Percentiles rank a stretch among this genome's conserved stretches.
These are phyloP conservation scores for Neopestalotiopsis rosae DNA, from an alignment of 2,329 filamentous ascomycete genomes.

Conservation along the genomic window DNA sequence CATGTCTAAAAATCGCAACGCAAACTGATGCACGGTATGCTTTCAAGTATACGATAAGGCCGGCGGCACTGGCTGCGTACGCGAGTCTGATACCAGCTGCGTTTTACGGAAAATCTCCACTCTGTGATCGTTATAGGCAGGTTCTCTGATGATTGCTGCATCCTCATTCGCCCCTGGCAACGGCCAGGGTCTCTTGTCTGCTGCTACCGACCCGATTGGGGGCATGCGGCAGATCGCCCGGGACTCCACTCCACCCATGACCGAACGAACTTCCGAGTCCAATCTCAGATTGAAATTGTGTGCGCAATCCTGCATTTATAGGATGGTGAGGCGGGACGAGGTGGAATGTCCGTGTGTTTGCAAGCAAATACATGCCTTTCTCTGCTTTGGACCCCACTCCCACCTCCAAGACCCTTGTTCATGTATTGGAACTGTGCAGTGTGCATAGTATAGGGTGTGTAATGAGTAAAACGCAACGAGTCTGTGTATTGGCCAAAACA, in stretches of 20 bases:
- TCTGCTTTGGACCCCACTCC: not conserved
- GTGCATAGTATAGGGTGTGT: not conserved
- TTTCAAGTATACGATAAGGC: not conserved
- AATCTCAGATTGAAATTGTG: not conserved
- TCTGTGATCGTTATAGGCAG: not conserved
- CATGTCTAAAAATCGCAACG: not conserved
- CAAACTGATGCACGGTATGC: not conserved
- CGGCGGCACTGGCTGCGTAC: not conserved
- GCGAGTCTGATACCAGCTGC: not conserved
- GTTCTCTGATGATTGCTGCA: conserved; percentile 1
- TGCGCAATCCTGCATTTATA: not conserved
- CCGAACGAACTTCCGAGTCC: not conserved
- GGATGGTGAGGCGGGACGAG: not conserved
- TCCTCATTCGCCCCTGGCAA: not conserved
- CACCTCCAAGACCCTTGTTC: not conserved
- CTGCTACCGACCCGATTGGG: not conserved
- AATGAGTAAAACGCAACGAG: not conserved
- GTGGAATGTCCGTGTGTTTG: not conserved
- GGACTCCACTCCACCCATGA: not conserved
- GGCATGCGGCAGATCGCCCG: not conserved
- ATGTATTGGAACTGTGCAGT: conserved; percentile 1
- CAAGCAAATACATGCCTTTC: not conserved
- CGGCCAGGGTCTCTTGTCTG: not conserved
- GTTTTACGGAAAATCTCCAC: conserved; percentile 3
- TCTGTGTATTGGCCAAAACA: not conserved